Conservation (phyloP, 768 basidiomycete species). For the Lyophyllum decastes region DNA sequence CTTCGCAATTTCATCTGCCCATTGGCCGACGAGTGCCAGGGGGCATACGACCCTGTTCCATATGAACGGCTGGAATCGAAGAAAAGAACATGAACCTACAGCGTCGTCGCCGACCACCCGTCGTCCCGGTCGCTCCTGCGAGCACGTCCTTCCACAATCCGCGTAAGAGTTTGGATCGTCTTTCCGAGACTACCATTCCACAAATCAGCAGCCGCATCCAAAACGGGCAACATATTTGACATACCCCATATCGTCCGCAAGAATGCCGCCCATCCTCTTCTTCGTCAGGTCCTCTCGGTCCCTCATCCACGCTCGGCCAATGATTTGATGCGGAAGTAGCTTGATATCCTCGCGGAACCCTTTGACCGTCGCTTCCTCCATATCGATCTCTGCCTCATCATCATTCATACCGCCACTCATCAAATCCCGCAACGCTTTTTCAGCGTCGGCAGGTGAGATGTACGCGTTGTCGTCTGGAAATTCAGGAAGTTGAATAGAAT, state of each 20-base stretch:
- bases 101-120: slow-evolving; percentile 70
- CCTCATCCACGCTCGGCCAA: slow-evolving; percentile 86
- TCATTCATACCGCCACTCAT: slow-evolving; percentile 68
- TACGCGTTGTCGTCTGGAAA: slow-evolving; percentile 28
- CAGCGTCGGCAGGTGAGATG: slow-evolving; percentile 58
- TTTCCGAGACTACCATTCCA: slow-evolving; percentile 63
- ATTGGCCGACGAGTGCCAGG: slow-evolving; percentile 85
- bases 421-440: slow-evolving; percentile 76
- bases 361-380: slow-evolving; percentile 69
- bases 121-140: slow-evolving; percentile 67
- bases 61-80: neutral
- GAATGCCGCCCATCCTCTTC: slow-evolving; percentile 82
- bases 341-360: slow-evolving; percentile 73
- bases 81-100: slow-evolving; percentile 47
- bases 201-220: neutral
- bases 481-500: slow-evolving; percentile 30
- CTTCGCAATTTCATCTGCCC: slow-evolving; percentile 83
- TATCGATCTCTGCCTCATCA: slow-evolving; percentile 59
- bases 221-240: slow-evolving; percentile 12
- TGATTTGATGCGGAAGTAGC: slow-evolving; percentile 85
- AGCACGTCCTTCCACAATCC: slow-evolving; percentile 83
- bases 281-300: slow-evolving; percentile 68
- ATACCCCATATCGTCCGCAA: slow-evolving; percentile 91
- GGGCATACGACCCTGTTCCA: slow-evolving; percentile 79
- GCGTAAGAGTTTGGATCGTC: slow-evolving; percentile 87